These are phyloP conservation scores for Biscogniauxia mediterranea DNA, from an alignment of 2,329 filamentous ascomycete genomes.

Conservation along the genomic window DNA sequence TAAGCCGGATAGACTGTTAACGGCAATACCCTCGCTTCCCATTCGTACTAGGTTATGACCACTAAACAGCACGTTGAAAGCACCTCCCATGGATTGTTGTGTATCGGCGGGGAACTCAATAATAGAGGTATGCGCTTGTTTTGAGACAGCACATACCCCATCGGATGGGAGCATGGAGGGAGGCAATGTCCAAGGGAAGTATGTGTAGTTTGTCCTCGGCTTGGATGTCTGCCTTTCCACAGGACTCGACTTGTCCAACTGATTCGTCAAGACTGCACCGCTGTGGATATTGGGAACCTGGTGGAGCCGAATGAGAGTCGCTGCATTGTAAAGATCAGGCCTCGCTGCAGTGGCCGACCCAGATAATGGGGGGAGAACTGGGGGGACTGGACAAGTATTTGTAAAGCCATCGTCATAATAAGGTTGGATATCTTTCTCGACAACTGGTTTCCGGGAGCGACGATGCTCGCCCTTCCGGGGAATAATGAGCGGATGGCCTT, in stretches of 20 bases:
- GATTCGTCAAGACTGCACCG: constrained; percentile 23
- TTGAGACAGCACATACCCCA: constrained; percentile 73
- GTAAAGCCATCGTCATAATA: constrained; percentile 48
- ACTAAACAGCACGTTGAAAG: constrained; percentile 47
- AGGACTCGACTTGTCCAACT: constrained; percentile 9
- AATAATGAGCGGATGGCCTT: constrained; percentile 89
- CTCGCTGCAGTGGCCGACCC: constrained; percentile 79
- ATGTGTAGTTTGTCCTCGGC: constrained; percentile 73
- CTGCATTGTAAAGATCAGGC: constrained; percentile 82
- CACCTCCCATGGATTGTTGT: constrained; percentile 38
- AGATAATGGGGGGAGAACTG: constrained; percentile 60
- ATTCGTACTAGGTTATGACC: constrained; percentile 48
- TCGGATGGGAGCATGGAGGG: constrained; percentile 69
- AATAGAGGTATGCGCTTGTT: constrained; percentile 66
- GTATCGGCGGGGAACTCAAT: constrained; percentile 60
- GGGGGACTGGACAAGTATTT: constrained; percentile 66
- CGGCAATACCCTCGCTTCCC: constrained; percentile 44
- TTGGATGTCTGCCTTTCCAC: constrained; percentile 13
- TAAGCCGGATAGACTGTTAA: constrained; percentile 55
- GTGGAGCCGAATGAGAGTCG: constrained; percentile 79
- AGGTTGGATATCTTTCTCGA: constrained; percentile 29
- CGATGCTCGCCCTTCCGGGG: constrained; percentile 47
- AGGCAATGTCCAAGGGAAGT: constrained; percentile 93
- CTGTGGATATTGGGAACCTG: constrained; percentile 66
- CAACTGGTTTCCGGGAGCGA: constrained; percentile 25